Evolutionary conservation across 73 alveolate species (phyloP).

Genomic region (Urostyla sp.): DNA sequence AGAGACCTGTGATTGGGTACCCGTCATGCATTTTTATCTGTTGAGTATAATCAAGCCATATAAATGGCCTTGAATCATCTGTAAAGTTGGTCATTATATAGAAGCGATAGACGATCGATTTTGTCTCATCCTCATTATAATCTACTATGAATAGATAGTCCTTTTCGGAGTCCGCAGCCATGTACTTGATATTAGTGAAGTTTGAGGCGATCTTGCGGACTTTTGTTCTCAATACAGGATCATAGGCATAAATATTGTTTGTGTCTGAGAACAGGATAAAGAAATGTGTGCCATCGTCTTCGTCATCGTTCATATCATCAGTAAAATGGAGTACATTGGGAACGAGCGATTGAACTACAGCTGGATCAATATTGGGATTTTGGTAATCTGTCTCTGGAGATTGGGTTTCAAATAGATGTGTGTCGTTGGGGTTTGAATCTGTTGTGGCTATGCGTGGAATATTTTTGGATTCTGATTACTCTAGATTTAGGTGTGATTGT

Average conservation of each 20-base stretch:
- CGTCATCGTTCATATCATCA: background rate
- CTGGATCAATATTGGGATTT: too few species aligned
- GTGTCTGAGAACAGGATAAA: constrained; percentile 19
- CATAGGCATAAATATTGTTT: constrained; percentile 9
- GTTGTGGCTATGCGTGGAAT: too few species aligned
- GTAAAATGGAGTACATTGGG: too few species aligned
- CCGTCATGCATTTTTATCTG: constrained; percentile 13
- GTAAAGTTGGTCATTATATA: background rate
- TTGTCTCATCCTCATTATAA: background rate
- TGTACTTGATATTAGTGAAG: background rate
- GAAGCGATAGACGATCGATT: background rate
- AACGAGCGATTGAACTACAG: too few species aligned
- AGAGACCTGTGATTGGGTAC: constrained; percentile 9
- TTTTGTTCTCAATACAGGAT: constrained; percentile 11
- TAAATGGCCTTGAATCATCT: background rate
- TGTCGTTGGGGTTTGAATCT: too few species aligned
- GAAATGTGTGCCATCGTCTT: constrained; percentile 5
- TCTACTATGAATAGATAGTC: constrained; percentile 10
- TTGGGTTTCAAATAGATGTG: too few species aligned
- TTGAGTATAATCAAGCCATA: background rate
- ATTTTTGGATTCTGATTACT: too few species aligned
- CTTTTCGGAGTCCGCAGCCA: constrained; percentile 11
- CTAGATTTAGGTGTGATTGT: too few species aligned
- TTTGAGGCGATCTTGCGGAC: background rate
- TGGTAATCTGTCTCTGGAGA: too few species aligned